Evolutionary conservation across 1,284 basidiomycete species (phyloP), one percentile per base, ranked within the genome.

Genomic region (Irpex sp.): DNA sequence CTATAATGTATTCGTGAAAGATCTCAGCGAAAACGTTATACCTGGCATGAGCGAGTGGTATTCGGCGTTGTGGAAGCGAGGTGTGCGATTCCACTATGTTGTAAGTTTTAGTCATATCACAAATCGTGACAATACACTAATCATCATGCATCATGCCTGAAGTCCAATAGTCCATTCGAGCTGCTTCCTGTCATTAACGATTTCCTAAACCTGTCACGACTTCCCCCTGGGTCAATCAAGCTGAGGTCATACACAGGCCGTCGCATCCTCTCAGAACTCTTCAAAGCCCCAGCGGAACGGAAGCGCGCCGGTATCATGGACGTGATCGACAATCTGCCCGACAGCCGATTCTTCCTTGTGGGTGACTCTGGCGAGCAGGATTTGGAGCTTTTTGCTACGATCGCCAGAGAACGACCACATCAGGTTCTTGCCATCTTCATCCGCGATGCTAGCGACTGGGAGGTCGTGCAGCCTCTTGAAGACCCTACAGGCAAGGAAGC

Each of bases 301-400:
- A 97, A 97, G 74, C 85, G 87, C 4, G 82, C 82, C 0, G 88
- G 87, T n/a, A 84, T 96, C 2, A 71, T 86, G 7, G 90, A 94
- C 51, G 78, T 94, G 33, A 77, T 96, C n/a, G 82, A 89, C 58
- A 80, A 85, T 9, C 95, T 96, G 71, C 84, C 83, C 1, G 78
- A 85, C 51, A 84, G 88, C 2, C 80, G 77, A 19, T 96, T 97
- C 74, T 76, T 97, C 68, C 82, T 96, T 55, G 80, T 96, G 36
- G 94, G 94, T 7, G 94, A 96, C 72, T 85, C 87, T 0, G 93
- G 92, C 39, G 93, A 96, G 71, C 93, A 94, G 68, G 94, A 96
- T 73, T 76, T 96, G 47, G 92, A 95, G 72, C 78, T 96, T 3
- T 96, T 95, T 71, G 78, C 87, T 7, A 76, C 82, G 62, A 70